Evolutionary conservation across 805 yeast species (phyloP).

Genomic region (Ogataea trehalophila): DNA sequence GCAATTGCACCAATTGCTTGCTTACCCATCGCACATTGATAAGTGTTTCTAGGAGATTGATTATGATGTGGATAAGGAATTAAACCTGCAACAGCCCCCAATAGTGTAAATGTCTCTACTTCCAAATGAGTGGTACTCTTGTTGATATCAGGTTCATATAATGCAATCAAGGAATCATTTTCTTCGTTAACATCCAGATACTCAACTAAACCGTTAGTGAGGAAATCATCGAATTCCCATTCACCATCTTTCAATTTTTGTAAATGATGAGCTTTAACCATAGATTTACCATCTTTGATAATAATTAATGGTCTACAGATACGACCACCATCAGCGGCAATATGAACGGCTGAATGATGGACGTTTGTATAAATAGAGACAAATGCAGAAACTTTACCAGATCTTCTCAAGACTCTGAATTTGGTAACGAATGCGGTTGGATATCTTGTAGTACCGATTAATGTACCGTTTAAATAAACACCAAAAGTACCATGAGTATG

Average conservation of each 20-base stretch:
- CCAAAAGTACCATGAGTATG: slow-evolving; percentile 79
- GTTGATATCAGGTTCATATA: slow-evolving; percentile 67
- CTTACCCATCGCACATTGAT: slow-evolving; percentile 96
- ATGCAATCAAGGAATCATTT: slow-evolving; percentile 87
- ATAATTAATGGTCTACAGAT: slow-evolving; percentile 95
- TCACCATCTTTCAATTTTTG: slow-evolving; percentile 56
- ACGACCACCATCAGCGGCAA: slow-evolving; percentile 98
- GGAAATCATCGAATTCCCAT: slow-evolving; percentile 87
- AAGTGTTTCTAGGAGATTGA: slow-evolving; percentile 88
- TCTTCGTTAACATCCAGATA: slow-evolving; percentile 97
- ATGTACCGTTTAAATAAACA: slow-evolving; percentile 88
- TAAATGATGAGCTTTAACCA: slow-evolving; percentile 70
- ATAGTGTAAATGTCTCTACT: slow-evolving; percentile 88
- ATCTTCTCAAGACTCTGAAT: slow-evolving; percentile 77
- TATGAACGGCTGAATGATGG: slow-evolving; percentile 91
- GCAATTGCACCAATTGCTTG: slow-evolving; percentile 99
- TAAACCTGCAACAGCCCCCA: slow-evolving; percentile 90
- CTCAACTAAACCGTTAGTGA: slow-evolving; percentile 82
- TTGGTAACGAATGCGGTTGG: slow-evolving; percentile 76
- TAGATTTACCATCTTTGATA: slow-evolving; percentile 66
- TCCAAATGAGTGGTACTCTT: slow-evolving; percentile 78
- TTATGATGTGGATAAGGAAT: slow-evolving; percentile 92
- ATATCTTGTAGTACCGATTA: slow-evolving; percentile 83
- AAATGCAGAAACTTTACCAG: slow-evolving; percentile 83
- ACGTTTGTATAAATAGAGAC: slow-evolving; percentile 85